phyloP scores from a whole-genome alignment of 192 early-diverging fungal genomes.

The Backusella tuberculispora region DNA sequence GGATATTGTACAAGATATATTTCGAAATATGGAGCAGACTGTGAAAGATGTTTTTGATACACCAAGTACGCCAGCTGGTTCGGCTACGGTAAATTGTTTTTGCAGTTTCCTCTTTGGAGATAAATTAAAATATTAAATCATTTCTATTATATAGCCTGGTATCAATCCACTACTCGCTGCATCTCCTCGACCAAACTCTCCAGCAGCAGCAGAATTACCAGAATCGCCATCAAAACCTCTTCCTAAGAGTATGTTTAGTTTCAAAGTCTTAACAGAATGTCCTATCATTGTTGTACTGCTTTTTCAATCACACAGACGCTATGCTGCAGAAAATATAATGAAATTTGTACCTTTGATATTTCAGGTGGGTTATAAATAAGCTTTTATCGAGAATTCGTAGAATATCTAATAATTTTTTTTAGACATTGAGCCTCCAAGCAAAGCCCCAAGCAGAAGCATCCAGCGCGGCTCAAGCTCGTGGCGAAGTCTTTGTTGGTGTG shows the following conservation, averaged over 20 bases:
- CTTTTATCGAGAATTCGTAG: not conserved
- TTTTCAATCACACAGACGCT: constrained; percentile 87
- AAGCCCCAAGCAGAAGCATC: constrained; percentile 59
- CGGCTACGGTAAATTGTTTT: constrained; percentile 36
- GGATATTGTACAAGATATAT: constrained; percentile 92
- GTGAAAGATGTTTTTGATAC: constrained; percentile 84
- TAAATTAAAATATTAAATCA: not conserved
- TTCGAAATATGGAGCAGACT: constrained; percentile 87
- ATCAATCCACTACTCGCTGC: constrained; percentile 43
- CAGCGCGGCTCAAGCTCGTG: constrained; percentile 48
- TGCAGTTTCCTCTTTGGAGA: not conserved
- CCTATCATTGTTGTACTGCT: constrained; percentile 97
- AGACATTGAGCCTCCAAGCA: constrained; percentile 61
- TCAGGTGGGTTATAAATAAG: constrained; percentile 47
- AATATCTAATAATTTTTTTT: not conserved
- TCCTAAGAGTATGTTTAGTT: constrained; percentile 77
- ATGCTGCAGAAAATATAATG: constrained; percentile 79
- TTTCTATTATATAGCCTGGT: constrained; percentile 36
- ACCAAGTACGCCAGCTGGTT: constrained; percentile 58
- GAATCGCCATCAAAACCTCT: constrained; percentile 66
- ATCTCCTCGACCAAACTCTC: constrained; percentile 79
- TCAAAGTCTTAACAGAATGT: constrained; percentile 98
- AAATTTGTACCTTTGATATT: constrained; percentile 90
- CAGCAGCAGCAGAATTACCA: constrained; percentile 60
- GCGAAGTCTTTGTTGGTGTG: constrained; percentile 80